Evolutionary conservation across 805 yeast species (phyloP).

Genomic region (Spathaspora passalidarum): DNA sequence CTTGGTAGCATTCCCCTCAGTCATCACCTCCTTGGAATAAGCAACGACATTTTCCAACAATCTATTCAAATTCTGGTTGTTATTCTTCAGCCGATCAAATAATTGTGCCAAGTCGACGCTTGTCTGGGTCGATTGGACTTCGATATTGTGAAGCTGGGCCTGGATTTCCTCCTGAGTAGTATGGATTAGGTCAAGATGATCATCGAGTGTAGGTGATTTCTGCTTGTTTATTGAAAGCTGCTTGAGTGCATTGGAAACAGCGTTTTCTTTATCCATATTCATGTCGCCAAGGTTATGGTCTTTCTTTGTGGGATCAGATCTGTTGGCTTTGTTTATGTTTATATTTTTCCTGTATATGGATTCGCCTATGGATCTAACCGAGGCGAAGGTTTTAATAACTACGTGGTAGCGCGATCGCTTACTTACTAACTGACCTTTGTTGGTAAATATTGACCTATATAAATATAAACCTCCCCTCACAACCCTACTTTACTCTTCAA

Average conservation of each 20-base stretch:
- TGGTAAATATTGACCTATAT: no score
- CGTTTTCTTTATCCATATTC: neutral
- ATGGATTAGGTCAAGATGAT: slow-evolving; percentile 30
- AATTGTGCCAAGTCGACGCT: slow-evolving; percentile 34
- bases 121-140: slow-evolving; percentile 33
- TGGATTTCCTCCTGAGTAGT: slow-evolving; percentile 23
- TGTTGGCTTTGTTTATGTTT: neutral
- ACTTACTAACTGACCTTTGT: neutral
- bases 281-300: no score
- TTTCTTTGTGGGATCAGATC: neutral
- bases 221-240: slow-evolving; percentile 27
- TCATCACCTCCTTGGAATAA: slow-evolving; percentile 33
- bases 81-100: slow-evolving; percentile 38
- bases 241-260: slow-evolving; percentile 12
- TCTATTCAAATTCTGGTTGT: slow-evolving; percentile 35
- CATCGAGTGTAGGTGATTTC: slow-evolving; percentile 23
- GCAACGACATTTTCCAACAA: slow-evolving; percentile 31
- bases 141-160: slow-evolving; percentile 27
- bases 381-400: neutral
- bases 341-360: neutral
- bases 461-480: slow-evolving; percentile 16
- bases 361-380: no score
- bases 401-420: neutral
- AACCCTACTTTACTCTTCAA: slow-evolving; percentile 54
- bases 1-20: slow-evolving; percentile 35